These are phyloP conservation scores for Aspergillus nanangensis DNA, from an alignment of 495 filamentous ascomycete species.

Conservation along the genomic window DNA sequence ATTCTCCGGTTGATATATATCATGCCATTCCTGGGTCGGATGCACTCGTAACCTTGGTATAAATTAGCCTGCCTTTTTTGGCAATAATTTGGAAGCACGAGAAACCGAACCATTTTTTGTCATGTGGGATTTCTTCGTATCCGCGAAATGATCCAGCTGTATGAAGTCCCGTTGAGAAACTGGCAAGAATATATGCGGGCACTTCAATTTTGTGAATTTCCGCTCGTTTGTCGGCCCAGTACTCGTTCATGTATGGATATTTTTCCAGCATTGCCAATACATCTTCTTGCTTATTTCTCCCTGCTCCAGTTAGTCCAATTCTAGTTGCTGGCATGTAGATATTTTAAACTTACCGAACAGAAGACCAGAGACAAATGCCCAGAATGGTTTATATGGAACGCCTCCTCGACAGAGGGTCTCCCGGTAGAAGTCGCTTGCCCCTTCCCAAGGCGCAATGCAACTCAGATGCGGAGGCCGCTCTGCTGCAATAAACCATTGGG, in stretches of 20 bases:
- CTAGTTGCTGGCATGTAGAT: not conserved
- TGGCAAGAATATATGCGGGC: constrained; percentile 20
- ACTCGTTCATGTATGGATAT: constrained; percentile 13
- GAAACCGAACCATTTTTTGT: no score
- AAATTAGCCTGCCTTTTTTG: no score
- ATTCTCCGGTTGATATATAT: not conserved
- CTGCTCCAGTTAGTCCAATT: no score
- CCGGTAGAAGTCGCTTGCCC: constrained; percentile 32
- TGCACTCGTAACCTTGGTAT: not conserved
- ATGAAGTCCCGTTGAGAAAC: constrained; percentile 6
- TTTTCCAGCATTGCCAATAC: constrained; percentile 6
- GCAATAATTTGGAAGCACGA: no score
- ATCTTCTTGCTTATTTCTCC: no score
- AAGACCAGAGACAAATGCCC: constrained; percentile 2
- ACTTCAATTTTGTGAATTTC: constrained; percentile 13
- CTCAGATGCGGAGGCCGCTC: constrained; percentile 30
- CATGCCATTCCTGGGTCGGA: not conserved
- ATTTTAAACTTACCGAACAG: not conserved
- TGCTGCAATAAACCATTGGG: constrained; percentile 36
- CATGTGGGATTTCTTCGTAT: not conserved
- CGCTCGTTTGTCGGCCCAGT: constrained; percentile 22
- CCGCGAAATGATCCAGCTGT: not conserved
- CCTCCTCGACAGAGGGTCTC: constrained; percentile 15
- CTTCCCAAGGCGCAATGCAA: constrained; percentile 40
- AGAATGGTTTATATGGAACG: not conserved